These are phyloP conservation scores for Colletotrichum sp. DNA, from an alignment of 2,329 filamentous ascomycete genomes.

Conservation along the genomic window DNA sequence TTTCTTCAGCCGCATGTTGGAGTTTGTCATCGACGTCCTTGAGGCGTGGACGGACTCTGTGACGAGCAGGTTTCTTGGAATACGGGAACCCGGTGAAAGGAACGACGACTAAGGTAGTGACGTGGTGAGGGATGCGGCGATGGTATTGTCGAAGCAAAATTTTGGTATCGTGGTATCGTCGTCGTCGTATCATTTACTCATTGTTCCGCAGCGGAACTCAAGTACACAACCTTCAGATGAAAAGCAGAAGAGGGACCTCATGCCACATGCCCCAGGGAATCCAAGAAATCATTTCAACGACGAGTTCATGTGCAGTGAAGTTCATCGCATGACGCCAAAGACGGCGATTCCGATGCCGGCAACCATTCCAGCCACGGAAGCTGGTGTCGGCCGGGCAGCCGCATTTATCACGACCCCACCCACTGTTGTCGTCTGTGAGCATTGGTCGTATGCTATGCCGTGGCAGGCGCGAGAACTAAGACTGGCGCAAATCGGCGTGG, in stretches of 20 bases:
- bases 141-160: not conserved
- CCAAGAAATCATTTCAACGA: not conserved
- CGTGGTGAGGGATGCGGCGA: not conserved
- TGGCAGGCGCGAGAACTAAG: slow-evolving; percentile 59
- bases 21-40: slow-evolving; percentile 49
- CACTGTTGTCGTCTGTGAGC: slow-evolving; percentile 28
- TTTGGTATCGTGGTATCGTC: not conserved
- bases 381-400: slow-evolving; percentile 12
- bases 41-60: slow-evolving; percentile 36
- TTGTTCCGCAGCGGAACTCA: not conserved
- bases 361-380: slow-evolving; percentile 14
- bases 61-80: not conserved
- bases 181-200: not conserved
- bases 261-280: not conserved
- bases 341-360: slow-evolving; percentile 18
- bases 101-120: not conserved
- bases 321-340: slow-evolving; percentile 13
- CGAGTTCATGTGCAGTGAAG: not conserved
- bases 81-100: not conserved
- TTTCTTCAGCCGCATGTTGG: slow-evolving; percentile 53
- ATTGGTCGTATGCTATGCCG: slow-evolving; percentile 45
- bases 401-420: slow-evolving; percentile 23
- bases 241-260: not conserved
- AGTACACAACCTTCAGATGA: not conserved
- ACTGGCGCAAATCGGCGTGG: slow-evolving; percentile 60